Conservation (phyloP, 768 basidiomycete genomes). For the Tricholoma terreum region DNA sequence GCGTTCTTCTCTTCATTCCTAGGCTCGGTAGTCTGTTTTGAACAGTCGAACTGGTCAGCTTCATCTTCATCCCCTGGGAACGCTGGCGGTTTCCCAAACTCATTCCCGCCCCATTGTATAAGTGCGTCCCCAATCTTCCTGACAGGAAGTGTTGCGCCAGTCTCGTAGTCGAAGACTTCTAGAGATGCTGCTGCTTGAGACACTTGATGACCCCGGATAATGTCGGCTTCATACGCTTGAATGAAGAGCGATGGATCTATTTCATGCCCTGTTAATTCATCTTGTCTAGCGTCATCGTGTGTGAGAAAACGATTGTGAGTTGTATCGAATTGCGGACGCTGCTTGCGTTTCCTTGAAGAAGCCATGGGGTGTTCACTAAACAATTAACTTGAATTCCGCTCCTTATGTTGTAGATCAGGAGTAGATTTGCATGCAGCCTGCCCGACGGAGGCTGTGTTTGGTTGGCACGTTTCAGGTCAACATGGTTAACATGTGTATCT, state of each 20-base stretch:
- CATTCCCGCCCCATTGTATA: constrained; percentile 27
- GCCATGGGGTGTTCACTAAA: constrained; percentile 1
- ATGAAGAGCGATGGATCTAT: constrained; percentile 42
- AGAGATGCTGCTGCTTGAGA: constrained; percentile 35
- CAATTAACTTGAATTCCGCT: background rate
- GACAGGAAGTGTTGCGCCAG: background rate
- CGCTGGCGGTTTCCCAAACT: background rate
- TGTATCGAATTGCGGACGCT: background rate
- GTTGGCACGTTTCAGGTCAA: too few relatives aligned
- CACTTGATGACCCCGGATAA: constrained; percentile 54
- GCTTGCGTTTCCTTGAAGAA: constrained; percentile 11
- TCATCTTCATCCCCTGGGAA: constrained; percentile 25
- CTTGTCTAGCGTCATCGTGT: background rate
- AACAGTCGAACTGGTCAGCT: background rate
- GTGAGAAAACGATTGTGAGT: background rate
- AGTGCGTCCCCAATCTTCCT: constrained; percentile 31
- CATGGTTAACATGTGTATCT: too few relatives aligned
- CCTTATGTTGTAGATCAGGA: too few relatives aligned
- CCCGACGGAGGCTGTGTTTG: too few relatives aligned
- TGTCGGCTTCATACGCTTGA: constrained; percentile 75
- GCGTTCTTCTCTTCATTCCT: constrained; percentile 17
- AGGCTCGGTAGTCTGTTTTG: constrained; percentile 8
- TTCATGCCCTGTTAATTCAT: background rate
- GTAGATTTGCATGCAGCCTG: too few relatives aligned
- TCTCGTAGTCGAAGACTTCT: constrained; percentile 25